phyloP scores from a whole-genome alignment of 1,139 yeast genomes.

The Kurtzmaniella quercitrusa region DNA sequence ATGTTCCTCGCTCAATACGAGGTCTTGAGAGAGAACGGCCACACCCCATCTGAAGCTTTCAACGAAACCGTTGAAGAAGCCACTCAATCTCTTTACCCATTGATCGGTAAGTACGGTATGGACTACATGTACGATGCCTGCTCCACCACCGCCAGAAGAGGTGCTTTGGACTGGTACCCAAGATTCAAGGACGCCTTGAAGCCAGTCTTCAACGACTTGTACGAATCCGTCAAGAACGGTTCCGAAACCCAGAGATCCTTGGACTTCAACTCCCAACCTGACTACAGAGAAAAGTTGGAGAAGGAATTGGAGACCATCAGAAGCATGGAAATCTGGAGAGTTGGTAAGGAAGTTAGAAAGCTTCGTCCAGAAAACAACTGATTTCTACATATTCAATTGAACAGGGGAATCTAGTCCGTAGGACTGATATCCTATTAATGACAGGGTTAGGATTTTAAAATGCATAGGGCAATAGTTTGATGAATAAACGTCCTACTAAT shows the following conservation, averaged over 20 bases:
- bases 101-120: slow-evolving; percentile 99
- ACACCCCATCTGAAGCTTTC: slow-evolving; percentile 99
- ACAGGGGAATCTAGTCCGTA: slow-evolving; percentile 4
- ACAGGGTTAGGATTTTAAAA: slow-evolving; percentile 7
- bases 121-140: slow-evolving; percentile 99
- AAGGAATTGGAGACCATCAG: slow-evolving; percentile 89
- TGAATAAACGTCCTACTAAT: slow-evolving; percentile 34
- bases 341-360: slow-evolving; percentile 99
- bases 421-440: slow-evolving; percentile 2
- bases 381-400: slow-evolving; percentile 14
- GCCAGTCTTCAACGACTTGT: slow-evolving; percentile 95
- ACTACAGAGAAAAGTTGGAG: slow-evolving; percentile 96
- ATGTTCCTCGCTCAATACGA: slow-evolving; percentile 99
- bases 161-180: slow-evolving; percentile 99
- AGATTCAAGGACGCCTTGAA: slow-evolving; percentile 96
- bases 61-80: slow-evolving; percentile 99
- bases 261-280: slow-evolving; percentile 96
- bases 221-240: slow-evolving; percentile 94
- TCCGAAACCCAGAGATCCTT: slow-evolving; percentile 96
- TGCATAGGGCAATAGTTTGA: slow-evolving; percentile 36
- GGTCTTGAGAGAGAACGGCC: slow-evolving; percentile 98
- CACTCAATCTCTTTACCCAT: slow-evolving; percentile 98
- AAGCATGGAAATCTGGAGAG: slow-evolving; percentile 98
- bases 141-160: slow-evolving; percentile 99
- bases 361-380: slow-evolving; percentile 98